Conservation (phyloP, 2,329 filamentous ascomycete species). For the Alternaria hordeiaustralica region DNA sequence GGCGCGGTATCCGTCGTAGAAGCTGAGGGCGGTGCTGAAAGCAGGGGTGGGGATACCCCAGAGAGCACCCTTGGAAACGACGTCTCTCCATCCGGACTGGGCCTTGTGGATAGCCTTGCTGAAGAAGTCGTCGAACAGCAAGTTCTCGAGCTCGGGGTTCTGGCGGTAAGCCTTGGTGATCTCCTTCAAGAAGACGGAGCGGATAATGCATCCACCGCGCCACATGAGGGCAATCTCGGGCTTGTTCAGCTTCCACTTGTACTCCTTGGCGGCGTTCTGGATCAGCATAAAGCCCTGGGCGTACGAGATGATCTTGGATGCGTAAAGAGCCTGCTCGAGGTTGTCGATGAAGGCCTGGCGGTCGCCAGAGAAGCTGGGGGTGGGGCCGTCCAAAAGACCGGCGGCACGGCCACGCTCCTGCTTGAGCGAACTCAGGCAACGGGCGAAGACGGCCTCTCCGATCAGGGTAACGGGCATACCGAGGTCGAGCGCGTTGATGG, state of each 20-base stretch:
- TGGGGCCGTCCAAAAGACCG: constrained; percentile 77
- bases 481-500: constrained; percentile 97
- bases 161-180: constrained; percentile 94
- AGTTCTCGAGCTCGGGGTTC: constrained; percentile 94
- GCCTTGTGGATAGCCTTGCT: constrained; percentile 98
- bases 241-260: constrained; percentile 99
- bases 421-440: constrained; percentile 95
- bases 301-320: constrained; percentile 99
- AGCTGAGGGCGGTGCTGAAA: constrained; percentile 95
- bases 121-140: constrained; percentile 99
- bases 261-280: constrained; percentile 96
- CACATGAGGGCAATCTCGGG: constrained; percentile 99
- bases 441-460: constrained; percentile 93
- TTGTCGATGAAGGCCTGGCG: constrained; percentile 93
- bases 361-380: constrained; percentile 83
- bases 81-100: constrained; percentile 66
- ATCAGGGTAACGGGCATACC: constrained; percentile 99
- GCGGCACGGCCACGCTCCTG: constrained; percentile 86
- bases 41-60: constrained; percentile 95
- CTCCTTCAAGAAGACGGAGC: constrained; percentile 99
- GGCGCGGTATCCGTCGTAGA: constrained; percentile 98
- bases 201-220: constrained; percentile 99
- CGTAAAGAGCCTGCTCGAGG: constrained; percentile 98
- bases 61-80: constrained; percentile 88
- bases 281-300: constrained; percentile 99